Conservation (phyloP, 345 rosid species). For the Bruguiera parviflora region DNA sequence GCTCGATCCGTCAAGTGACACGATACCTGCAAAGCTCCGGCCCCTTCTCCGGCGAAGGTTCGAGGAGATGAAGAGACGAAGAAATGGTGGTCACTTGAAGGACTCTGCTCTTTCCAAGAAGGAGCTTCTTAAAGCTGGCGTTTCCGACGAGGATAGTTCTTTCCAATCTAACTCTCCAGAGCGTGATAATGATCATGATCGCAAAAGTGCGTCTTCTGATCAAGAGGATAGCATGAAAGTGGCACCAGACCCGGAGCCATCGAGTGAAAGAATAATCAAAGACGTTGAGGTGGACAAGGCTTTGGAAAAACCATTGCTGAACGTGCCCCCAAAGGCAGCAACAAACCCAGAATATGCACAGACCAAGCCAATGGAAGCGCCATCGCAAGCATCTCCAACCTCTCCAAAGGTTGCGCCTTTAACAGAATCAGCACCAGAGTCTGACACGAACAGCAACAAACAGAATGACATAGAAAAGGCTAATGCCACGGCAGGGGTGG, state of each 20-base stretch:
- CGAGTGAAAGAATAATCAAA: neutral
- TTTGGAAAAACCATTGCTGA: neutral
- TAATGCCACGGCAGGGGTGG: neutral
- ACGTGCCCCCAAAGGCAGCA: neutral
- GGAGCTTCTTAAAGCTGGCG: slow-evolving; percentile 24
- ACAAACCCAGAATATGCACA: neutral
- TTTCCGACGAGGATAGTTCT: slow-evolving; percentile 5
- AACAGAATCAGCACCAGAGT: neutral
- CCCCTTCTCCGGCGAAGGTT: slow-evolving; percentile 20
- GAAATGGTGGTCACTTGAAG: neutral
- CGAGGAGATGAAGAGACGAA: slow-evolving; percentile 15
- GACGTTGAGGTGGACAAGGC: neutral
- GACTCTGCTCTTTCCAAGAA: slow-evolving; percentile 17
- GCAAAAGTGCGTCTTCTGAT: slow-evolving; percentile 15
- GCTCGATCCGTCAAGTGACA: slow-evolving; percentile 2
- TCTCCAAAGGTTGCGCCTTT: neutral
- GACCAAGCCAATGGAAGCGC: too few species aligned
- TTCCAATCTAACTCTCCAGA: neutral
- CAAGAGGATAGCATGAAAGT: slow-evolving; percentile 8
- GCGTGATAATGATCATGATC: neutral
- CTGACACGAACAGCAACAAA: neutral
- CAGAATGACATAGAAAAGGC: neutral
- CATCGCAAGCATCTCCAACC: too few species aligned
- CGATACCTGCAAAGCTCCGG: slow-evolving; percentile 7
- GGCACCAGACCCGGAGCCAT: slow-evolving; percentile 4